Base-by-base conservation (phyloP, 2,329 filamentous ascomycete genomes). In the Alternaria hordeiaustralica region DNA sequence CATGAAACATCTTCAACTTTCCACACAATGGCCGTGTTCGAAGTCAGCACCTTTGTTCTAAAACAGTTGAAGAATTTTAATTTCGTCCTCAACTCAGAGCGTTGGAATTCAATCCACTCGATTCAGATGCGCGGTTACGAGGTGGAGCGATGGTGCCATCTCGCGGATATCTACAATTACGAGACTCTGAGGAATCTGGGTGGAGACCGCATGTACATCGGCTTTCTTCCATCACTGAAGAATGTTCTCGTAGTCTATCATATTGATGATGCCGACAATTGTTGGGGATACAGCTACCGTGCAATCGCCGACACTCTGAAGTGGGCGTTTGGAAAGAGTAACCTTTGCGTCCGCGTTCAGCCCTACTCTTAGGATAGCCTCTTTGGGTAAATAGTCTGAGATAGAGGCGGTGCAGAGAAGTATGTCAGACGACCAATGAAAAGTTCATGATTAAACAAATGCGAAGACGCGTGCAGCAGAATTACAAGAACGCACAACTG, bases 1-100 rank as follows among this genome's bases (percentile, higher is more conserved):
- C 33, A 36, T 3, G 33, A 36, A 36, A 1, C 33, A n/a, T n/a
- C 1, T n/a, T 36, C 33, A n/a, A 36, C 33, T 5, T 36, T 36
- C 33, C 33, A 36, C 33, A 36, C 33, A 36, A 36, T 36, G 15
- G 8, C 33, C 3, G 33, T 36, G 8, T n/a, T 36, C 33, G 4
- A 36, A 3, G 2, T 36, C 33, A 36, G 15, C 15, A 36, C 15
- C 33, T 36, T 5, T 36, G 33, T n/a, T 0, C 33, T 36, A 1
- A 2, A 10, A 3, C 2, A 36, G 2, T 0, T 36, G 2, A 36
- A 10, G 0, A 0, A 10, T 4, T 1, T 15, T 15, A 3, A 9
- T n/a, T 0, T 10, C 3, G 0, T n/a, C 3, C 15, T 9, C 4
- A 36, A 36, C 15, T n/a, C 2, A n/a, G 33, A 36, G 1, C 33